phyloP scores from a whole-genome alignment of 768 basidiomycete species.

The Leccinum arenicola region DNA sequence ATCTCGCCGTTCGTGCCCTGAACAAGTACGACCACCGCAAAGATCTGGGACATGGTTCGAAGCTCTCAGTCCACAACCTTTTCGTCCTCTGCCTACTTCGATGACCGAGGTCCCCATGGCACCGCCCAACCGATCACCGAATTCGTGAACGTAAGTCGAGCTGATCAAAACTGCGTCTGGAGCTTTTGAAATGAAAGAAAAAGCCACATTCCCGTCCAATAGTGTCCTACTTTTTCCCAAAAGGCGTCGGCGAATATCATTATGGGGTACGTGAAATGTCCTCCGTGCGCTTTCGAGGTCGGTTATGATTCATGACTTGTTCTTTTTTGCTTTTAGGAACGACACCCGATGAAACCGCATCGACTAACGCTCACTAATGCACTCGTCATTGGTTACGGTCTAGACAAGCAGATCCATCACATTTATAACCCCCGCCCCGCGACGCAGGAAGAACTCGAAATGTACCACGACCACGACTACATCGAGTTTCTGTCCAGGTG shows the following conservation, averaged over 20 bases:
- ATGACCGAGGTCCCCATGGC: slow-evolving; percentile 68
- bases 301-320: slow-evolving; percentile 1
- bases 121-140: slow-evolving; percentile 80
- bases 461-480: slow-evolving; percentile 94
- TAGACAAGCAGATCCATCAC: slow-evolving; percentile 92
- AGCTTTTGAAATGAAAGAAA: slow-evolving; percentile 21
- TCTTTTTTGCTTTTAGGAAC: slow-evolving; percentile 56
- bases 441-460: slow-evolving; percentile 83
- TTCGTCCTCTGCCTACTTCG: slow-evolving; percentile 72
- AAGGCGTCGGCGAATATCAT: slow-evolving; percentile 91
- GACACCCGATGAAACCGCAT: slow-evolving; percentile 99
- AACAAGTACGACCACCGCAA: neutral
- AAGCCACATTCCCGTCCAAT: slow-evolving; percentile 54
- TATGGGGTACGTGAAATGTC: slow-evolving; percentile 75
- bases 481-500: slow-evolving; percentile 93
- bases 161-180: neutral
- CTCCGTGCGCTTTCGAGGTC: neutral
- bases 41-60: slow-evolving; percentile 33
- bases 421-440: slow-evolving; percentile 89
- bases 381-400: slow-evolving; percentile 91
- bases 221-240: slow-evolving; percentile 96
- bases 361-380: slow-evolving; percentile 94
- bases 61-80: slow-evolving; percentile 51
- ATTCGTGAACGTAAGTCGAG: slow-evolving; percentile 60
- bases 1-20: neutral